Conservation (phyloP, 2,329 filamentous ascomycete species). For the Cercospora citrullina region DNA sequence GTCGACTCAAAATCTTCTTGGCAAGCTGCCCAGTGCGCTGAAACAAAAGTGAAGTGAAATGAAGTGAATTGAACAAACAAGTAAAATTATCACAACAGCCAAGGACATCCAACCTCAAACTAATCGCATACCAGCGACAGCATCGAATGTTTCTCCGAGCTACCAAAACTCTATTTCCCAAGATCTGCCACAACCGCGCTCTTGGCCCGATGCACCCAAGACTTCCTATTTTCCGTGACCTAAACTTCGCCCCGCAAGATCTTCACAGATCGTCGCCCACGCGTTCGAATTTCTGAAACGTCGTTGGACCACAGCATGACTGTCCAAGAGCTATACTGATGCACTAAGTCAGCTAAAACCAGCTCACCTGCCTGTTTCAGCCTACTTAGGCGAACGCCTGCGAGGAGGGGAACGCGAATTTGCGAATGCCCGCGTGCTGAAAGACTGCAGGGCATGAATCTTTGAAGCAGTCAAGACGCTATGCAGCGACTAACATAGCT, state of each 20-base stretch:
- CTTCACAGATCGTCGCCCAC: constrained; percentile 3
- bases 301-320: background rate
- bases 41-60: too few relatives aligned
- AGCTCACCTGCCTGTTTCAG: background rate
- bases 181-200: background rate
- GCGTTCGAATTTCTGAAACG: background rate
- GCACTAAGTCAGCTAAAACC: background rate
- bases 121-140: background rate
- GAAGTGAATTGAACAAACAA: too few relatives aligned
- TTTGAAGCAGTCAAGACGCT: background rate
- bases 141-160: background rate
- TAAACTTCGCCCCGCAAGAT: background rate
- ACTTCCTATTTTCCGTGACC: background rate
- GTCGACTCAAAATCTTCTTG: too few relatives aligned
- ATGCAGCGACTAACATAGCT: background rate
- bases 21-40: too few relatives aligned
- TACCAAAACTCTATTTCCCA: background rate
- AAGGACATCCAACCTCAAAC: too few relatives aligned
- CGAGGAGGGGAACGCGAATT: background rate
- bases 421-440: background rate
- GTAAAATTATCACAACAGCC: too few relatives aligned
- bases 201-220: constrained; percentile 8
- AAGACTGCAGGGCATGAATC: background rate
- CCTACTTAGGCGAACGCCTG: background rate
- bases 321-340: background rate